Percentiles rank a stretch among this genome's conserved stretches.
Evolutionary conservation across 495 filamentous ascomycete genomes (phyloP).

Genomic region (Lentithecium fluviatile): DNA sequence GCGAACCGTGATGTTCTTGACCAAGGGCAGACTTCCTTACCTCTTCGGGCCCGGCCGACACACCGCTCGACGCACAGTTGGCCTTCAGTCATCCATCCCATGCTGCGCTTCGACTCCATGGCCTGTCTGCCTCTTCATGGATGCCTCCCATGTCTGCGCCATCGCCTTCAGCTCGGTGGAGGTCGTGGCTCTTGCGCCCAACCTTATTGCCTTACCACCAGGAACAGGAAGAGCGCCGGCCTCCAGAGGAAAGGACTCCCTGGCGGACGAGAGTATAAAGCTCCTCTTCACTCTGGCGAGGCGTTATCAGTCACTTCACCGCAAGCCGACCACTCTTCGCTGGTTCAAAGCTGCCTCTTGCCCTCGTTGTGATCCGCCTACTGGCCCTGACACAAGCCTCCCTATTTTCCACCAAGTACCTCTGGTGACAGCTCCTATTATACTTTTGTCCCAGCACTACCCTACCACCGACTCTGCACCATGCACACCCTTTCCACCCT

Average conservation of each 20-base stretch:
- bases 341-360: too few relatives aligned
- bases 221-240: not conserved
- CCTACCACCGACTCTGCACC: not conserved
- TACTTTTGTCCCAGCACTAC: too few relatives aligned
- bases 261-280: too few relatives aligned
- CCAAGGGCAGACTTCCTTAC: not conserved
- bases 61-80: not conserved
- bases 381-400: too few relatives aligned
- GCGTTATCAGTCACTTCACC: too few relatives aligned
- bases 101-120: not conserved
- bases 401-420: too few relatives aligned
- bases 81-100: constrained; percentile 4
- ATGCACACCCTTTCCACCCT: constrained; percentile 8
- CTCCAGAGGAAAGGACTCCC: not conserved
- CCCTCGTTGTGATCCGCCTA: too few relatives aligned
- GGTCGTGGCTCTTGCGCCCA: not conserved
- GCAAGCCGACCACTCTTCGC: too few relatives aligned
- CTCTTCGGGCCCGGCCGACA: not conserved
- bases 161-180: not conserved
- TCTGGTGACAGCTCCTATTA: too few relatives aligned
- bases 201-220: not conserved
- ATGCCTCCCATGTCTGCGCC: not conserved
- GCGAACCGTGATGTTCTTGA: not conserved
- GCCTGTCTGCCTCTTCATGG: not conserved
- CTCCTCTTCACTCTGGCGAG: too few relatives aligned